A percentile compares a stretch with the other conserved stretches of the same genome.
phyloP scores from a whole-genome alignment of 352 stramenopile species.

The Globisporangium ultimum region DNA sequence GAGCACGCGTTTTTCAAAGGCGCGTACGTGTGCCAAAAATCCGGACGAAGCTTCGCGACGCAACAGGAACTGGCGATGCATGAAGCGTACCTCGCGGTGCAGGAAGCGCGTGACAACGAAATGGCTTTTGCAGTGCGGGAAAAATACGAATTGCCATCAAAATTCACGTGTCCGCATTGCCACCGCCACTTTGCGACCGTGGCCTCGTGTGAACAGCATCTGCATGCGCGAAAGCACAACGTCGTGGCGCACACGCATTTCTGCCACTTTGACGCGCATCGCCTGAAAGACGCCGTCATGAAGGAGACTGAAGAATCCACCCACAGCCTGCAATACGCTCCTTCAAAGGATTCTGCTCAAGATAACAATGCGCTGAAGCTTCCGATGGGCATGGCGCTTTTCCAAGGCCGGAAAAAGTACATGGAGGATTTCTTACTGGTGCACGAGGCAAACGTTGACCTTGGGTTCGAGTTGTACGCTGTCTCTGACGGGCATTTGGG shows the following conservation, averaged over 20 bases:
- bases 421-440: constrained; percentile 90
- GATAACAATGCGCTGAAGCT: not conserved
- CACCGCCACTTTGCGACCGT: constrained; percentile 58
- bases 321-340: not conserved
- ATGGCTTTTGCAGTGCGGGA: constrained; percentile 57
- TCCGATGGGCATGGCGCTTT: constrained; percentile 40
- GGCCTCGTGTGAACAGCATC: constrained; percentile 56
- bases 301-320: constrained; percentile 16
- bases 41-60: constrained; percentile 65
- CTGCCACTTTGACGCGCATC: constrained; percentile 47
- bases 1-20: constrained; percentile 86
- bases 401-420: constrained; percentile 91
- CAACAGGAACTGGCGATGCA: constrained; percentile 53
- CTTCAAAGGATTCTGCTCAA: not conserved
- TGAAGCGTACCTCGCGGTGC: constrained; percentile 56
- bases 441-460: constrained; percentile 19
- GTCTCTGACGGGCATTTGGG: constrained; percentile 95
- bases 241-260: constrained; percentile 30
- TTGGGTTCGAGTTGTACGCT: constrained; percentile 87
- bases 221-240: constrained; percentile 41
- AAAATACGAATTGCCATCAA: constrained; percentile 43
- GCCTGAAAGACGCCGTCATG: constrained; percentile 21
- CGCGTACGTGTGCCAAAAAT: constrained; percentile 62
- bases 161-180: constrained; percentile 63
- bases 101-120: constrained; percentile 38